Evolutionary conservation across 2,329 filamentous ascomycete genomes (phyloP).

Genomic region (Epichloe sp.): DNA sequence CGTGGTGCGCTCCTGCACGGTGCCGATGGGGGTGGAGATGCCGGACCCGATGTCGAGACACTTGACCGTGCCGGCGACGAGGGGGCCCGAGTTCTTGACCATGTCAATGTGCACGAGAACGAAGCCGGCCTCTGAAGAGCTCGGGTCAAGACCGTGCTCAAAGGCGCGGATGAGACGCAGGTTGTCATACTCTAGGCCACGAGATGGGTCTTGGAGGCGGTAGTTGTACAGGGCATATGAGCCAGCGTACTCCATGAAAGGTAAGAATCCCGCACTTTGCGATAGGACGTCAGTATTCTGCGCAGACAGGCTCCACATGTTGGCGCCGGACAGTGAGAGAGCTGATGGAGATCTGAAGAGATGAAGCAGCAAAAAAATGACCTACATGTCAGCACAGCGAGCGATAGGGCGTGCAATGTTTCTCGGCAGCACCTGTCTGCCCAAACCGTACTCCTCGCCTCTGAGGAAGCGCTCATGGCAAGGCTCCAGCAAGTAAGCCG

Average conservation of each 20-base stretch:
- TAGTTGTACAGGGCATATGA: conserved; percentile 60
- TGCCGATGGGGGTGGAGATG: conserved; percentile 14
- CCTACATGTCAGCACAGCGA: conserved; percentile 74
- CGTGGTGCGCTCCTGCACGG: conserved; percentile 28
- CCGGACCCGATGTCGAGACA: conserved; percentile 43
- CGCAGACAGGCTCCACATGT: too few species aligned
- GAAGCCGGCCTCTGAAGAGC: conserved; percentile 85
- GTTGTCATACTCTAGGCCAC: conserved; percentile 49
- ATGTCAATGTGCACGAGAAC: conserved; percentile 94
- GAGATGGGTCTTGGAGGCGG: conserved; percentile 40
- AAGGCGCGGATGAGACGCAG: conserved; percentile 83
- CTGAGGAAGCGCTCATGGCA: conserved; percentile 65
- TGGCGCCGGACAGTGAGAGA: too few species aligned
- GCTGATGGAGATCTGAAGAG: neutral
- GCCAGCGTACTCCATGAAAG: conserved; percentile 78
- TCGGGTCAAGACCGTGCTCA: conserved; percentile 74
- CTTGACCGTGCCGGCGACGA: conserved; percentile 60
- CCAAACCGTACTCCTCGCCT: conserved; percentile 67
- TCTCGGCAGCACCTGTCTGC: conserved; percentile 57
- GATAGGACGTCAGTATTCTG: neutral
- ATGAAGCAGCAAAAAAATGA: conserved; percentile 12
- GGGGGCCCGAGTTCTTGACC: conserved; percentile 70
- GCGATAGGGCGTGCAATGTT: conserved; percentile 72
- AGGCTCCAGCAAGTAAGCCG: conserved; percentile 80
- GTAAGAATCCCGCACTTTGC: conserved; percentile 58